phyloP scores from a whole-genome alignment of 257 asterid genomes.

The Solanum chmielewskii region DNA sequence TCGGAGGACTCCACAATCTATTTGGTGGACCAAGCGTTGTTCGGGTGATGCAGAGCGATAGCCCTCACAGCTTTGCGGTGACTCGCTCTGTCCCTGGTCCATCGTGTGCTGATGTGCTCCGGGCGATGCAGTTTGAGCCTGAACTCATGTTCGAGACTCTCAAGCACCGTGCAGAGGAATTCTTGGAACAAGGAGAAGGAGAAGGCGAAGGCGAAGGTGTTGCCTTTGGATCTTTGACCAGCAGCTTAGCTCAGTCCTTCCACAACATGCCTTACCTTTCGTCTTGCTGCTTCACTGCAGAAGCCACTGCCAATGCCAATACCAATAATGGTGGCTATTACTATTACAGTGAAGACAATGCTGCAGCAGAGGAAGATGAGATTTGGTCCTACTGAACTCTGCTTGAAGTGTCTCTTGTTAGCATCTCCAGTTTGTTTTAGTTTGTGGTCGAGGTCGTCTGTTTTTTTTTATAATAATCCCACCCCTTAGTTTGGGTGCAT shows the following conservation, averaged over 20 bases:
- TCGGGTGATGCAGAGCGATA: conserved; percentile 71
- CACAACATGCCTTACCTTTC: conserved; percentile 83
- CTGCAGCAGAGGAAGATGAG: conserved; percentile 63
- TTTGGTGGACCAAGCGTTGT: conserved; percentile 88
- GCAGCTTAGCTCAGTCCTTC: conserved; percentile 63
- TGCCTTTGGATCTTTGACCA: conserved; percentile 7
- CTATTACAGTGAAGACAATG: conserved; percentile 38
- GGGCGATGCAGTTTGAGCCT: conserved; percentile 89
- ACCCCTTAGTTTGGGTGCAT: neutral
- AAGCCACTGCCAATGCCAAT: conserved; percentile 5
- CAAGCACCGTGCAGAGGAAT: conserved; percentile 75
- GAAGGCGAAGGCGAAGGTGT: neutral
- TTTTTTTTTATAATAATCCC: neutral
- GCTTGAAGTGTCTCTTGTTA: conserved; percentile 30
- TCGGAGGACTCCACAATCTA: conserved; percentile 83
- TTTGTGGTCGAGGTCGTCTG: conserved; percentile 8
- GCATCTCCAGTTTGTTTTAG: neutral
- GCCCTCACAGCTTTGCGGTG: conserved; percentile 79
- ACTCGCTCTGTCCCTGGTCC: conserved; percentile 73
- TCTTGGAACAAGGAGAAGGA: conserved; percentile 14
- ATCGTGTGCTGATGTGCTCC: conserved; percentile 70
- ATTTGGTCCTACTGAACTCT: conserved; percentile 69
- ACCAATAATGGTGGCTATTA: conserved; percentile 19
- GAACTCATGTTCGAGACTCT: conserved; percentile 86
- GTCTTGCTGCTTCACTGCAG: conserved; percentile 52